Base-by-base conservation (phyloP, 73 alveolate genomes). In the Tetrahymena elliotti region DNA sequence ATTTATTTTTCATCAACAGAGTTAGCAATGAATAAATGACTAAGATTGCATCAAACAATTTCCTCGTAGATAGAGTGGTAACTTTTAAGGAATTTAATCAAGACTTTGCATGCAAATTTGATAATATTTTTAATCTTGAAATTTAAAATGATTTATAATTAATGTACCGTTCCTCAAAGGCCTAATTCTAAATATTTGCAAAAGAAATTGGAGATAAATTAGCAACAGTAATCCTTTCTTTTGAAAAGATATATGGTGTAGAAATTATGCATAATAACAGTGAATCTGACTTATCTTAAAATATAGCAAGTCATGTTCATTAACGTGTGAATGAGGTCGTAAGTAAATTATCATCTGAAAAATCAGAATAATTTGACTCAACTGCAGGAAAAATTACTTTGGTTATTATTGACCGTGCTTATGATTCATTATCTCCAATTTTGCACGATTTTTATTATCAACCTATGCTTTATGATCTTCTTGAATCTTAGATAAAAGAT, bases 381-480 rank as follows among this genome's bases (percentile, higher is more conserved):
- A 82, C 93, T 33, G 96, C 96, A 3, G 96, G 96, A 40, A 94
- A 94, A 31, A 88, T 94, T 11, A 94, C 95, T 52, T 52, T 94
- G 33, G 39, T 94, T 31, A 92, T 94, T 15, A 33, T 94, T n/a
- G 96, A 94, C 84, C 83, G 96, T 11, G 93, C 96, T 22, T 88
- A 15, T n/a, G 96, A 94, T 47, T 93, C 93, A 18, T 88, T 83
- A 34, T 83, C 96, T 7, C 96, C 96, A 33, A 36, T 94, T 9
- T 88, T 94, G 24, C 96, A 94, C 47, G 96, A 94, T 94, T 94
- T 94, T 47, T 94, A 47, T 94, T 94, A 94, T 35, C 31, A 94
- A 88, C 93, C 96, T 11, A 94, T 94, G 96, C 68, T 94, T 18
- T 94, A 94, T 39, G 96, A 94, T 47, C 84, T 94, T 35, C 93